Evolutionary conservation across 805 yeast species (phyloP).

Genomic region (Pichia phayaonensis): DNA sequence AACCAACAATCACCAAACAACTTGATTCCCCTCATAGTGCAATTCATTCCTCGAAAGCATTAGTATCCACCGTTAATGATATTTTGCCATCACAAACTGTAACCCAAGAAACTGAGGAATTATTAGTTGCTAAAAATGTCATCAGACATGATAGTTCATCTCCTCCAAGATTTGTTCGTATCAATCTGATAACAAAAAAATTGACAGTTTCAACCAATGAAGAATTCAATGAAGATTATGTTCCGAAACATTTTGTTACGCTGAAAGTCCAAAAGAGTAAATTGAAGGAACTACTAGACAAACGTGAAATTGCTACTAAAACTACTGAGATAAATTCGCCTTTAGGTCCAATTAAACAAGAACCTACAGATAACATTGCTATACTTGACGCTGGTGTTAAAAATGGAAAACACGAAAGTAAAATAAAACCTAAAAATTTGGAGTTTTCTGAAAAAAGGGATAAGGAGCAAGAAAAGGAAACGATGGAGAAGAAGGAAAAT

Average conservation of each 20-base stretch:
- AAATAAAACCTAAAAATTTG: not conserved
- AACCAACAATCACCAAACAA: not conserved
- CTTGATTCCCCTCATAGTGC: not conserved
- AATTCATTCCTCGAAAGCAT: not conserved
- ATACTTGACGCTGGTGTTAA: not conserved
- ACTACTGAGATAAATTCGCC: not conserved
- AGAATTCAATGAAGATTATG: constrained; percentile 5
- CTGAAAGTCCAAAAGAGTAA: constrained; percentile 3
- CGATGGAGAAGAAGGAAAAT: not conserved
- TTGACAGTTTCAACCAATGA: constrained; percentile 23
- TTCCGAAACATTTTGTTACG: not conserved
- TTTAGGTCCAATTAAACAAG: not conserved
- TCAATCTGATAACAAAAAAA: constrained; percentile 19
- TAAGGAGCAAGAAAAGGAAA: not conserved
- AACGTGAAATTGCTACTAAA: not conserved
- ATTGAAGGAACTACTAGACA: not conserved
- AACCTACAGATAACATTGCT: not conserved
- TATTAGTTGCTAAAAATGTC: constrained; percentile 9
- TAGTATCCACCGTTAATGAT: not conserved
- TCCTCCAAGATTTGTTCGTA: constrained; percentile 31
- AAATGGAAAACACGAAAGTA: not conserved
- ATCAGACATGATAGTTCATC: constrained; percentile 13
- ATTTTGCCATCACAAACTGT: not conserved
- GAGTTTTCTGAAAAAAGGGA: not conserved
- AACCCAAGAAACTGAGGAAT: not conserved